Evolutionary conservation across 2,329 filamentous ascomycete species (phyloP).

Genomic region (Camillea tinctor): DNA sequence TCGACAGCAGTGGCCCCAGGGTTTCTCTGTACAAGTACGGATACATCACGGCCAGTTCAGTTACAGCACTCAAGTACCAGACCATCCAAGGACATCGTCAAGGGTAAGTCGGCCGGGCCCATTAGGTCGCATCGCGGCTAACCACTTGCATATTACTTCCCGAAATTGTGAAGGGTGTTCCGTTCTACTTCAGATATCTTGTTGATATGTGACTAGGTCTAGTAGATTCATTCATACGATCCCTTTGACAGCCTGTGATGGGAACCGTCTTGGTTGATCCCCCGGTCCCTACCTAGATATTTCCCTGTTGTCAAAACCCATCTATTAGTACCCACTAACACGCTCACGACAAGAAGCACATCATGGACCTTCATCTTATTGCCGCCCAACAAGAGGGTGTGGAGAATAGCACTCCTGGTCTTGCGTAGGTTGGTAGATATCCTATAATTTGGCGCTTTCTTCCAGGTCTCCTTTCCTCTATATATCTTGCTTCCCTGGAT

Average conservation of each 20-base stretch:
- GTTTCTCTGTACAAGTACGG: not conserved
- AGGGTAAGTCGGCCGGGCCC: slow-evolving; percentile 30
- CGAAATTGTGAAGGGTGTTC: slow-evolving; percentile 34
- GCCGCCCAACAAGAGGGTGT: slow-evolving; percentile 23
- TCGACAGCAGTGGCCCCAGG: not conserved
- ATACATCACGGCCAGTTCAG: slow-evolving; percentile 7
- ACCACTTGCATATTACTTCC: slow-evolving; percentile 36
- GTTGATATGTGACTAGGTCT: slow-evolving; percentile 39
- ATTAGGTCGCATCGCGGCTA: slow-evolving; percentile 32
- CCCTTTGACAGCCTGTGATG: slow-evolving; percentile 8
- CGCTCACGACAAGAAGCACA: slow-evolving; percentile 5
- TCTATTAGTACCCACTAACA: slow-evolving; percentile 6
- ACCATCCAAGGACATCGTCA: slow-evolving; percentile 13
- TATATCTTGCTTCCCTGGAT: slow-evolving; percentile 9
- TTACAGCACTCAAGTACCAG: slow-evolving; percentile 11
- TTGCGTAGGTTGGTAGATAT: not conserved
- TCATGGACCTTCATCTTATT: slow-evolving; percentile 7
- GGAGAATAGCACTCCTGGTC: slow-evolving; percentile 17
- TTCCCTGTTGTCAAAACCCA: slow-evolving; percentile 11
- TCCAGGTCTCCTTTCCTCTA: slow-evolving; percentile 7
- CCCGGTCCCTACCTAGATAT: slow-evolving; percentile 17
- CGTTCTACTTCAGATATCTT: slow-evolving; percentile 35
- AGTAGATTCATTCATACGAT: slow-evolving; percentile 18
- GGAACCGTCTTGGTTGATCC: slow-evolving; percentile 10
- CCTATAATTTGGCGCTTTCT: slow-evolving; percentile 7